These are phyloP conservation scores for Phalaenopsis aphrodite DNA, from an alignment of 106 monocot species.

Conservation along the genomic window DNA sequence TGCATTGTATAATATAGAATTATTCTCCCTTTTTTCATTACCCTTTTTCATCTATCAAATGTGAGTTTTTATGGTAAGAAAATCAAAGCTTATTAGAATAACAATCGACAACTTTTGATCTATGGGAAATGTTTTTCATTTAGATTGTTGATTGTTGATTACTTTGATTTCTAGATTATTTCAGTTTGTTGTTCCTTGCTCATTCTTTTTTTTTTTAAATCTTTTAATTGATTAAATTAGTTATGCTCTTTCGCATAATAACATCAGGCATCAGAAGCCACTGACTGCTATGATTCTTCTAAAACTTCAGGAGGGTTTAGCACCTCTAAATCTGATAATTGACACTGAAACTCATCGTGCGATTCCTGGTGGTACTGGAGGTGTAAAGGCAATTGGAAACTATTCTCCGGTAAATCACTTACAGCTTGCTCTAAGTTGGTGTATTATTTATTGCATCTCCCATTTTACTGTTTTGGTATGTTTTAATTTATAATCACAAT, in stretches of 20 bases:
- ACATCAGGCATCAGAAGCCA: neutral
- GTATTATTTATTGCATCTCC: neutral
- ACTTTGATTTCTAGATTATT: neutral
- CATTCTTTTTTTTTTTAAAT: neutral
- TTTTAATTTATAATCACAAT: neutral
- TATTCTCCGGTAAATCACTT: conserved; percentile 48
- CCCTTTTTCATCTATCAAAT: neutral
- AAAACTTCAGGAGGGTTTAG: conserved; percentile 48
- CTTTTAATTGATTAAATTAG: neutral
- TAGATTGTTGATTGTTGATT: neutral
- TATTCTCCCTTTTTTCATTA: neutral
- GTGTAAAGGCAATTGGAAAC: conserved; percentile 66
- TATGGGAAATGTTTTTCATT: neutral
- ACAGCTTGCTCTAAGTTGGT: neutral
- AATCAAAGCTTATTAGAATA: neutral
- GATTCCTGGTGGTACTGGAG: conserved; percentile 61
- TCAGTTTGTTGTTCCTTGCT: neutral
- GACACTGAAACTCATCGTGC: conserved; percentile 48
- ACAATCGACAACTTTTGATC: neutral
- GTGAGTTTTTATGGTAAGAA: neutral
- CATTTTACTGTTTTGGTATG: neutral
- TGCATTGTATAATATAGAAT: neutral
- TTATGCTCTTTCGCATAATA: neutral
- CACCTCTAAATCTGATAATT: conserved; percentile 57
- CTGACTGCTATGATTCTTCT: neutral